Conservation (phyloP, 106 monocot species). For the Dendrobium chrysotoxum region DNA sequence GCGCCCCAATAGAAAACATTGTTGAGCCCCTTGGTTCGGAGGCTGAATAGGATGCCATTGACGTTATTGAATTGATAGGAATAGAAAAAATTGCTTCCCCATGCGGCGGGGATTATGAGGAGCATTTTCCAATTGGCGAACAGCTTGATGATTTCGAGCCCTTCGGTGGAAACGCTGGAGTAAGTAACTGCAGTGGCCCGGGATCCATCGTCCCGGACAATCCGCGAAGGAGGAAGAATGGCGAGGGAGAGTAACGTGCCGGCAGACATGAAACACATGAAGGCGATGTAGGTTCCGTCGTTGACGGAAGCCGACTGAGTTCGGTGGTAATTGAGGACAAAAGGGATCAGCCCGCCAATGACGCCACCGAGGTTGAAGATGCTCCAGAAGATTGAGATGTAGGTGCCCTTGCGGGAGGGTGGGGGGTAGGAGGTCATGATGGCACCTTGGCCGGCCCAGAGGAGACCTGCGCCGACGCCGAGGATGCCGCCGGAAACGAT, state of each 20-base stretch:
- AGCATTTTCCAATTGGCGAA: constrained; percentile 84
- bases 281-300: constrained; percentile 86
- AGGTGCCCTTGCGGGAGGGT: constrained; percentile 49
- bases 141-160: constrained; percentile 39
- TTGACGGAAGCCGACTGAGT: constrained; percentile 60
- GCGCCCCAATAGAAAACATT: constrained; percentile 98
- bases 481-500: constrained; percentile 71
- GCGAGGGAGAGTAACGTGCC: constrained; percentile 61
- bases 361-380: constrained; percentile 97
- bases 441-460: constrained; percentile 90
- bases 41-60: constrained; percentile 69
- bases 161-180: constrained; percentile 46
- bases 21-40: constrained; percentile 83
- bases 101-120: constrained; percentile 69
- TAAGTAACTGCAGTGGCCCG: constrained; percentile 33
- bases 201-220: constrained; percentile 68
- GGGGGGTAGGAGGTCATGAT: constrained; percentile 91
- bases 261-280: constrained; percentile 86
- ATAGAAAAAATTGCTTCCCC: constrained; percentile 99
- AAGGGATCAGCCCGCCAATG: constrained; percentile 87
- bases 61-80: constrained; percentile 98
- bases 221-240: constrained; percentile 52
- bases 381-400: constrained; percentile 86
- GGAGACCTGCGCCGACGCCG: constrained; percentile 77
- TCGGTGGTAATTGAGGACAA: constrained; percentile 73